Evolutionary conservation across 78 protist genomes (phyloP).

Genomic region (Creolimax fragrantissima): DNA sequence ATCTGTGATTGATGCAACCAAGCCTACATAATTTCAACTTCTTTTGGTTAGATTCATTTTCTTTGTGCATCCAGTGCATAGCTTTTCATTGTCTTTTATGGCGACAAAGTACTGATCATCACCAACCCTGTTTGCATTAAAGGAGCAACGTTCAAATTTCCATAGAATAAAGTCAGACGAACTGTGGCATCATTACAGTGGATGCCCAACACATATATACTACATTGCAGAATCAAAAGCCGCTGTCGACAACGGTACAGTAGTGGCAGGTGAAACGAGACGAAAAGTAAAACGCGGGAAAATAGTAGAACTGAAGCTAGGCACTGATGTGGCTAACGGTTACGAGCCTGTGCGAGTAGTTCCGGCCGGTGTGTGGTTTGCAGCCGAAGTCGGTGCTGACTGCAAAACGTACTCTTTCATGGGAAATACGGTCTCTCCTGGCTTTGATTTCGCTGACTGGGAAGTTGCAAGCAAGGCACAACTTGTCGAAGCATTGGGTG

Average conservation of each 20-base stretch:
- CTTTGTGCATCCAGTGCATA: not conserved
- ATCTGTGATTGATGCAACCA: not conserved
- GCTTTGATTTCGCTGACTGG: not conserved
- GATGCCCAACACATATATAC: not conserved
- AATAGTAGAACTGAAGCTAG: not conserved
- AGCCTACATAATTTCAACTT: not conserved
- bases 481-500: not conserved
- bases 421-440: not conserved
- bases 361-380: not conserved
- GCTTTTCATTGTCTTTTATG: not conserved
- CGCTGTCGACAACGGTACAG: not conserved
- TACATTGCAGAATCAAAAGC: not conserved
- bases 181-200: not conserved
- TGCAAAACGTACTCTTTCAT: not conserved
- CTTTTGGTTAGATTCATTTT: not conserved
- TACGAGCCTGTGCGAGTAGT: not conserved
- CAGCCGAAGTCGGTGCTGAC: not conserved
- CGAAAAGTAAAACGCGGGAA: not conserved
- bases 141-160: not conserved
- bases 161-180: not conserved
- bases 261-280: not conserved
- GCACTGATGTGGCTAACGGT: not conserved
- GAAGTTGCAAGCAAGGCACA: not conserved
- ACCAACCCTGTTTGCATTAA: not conserved
- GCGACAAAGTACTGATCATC: not conserved